Evolutionary conservation across 2,329 filamentous ascomycete genomes (phyloP).

Genomic region (Aureobasidium sp.): DNA sequence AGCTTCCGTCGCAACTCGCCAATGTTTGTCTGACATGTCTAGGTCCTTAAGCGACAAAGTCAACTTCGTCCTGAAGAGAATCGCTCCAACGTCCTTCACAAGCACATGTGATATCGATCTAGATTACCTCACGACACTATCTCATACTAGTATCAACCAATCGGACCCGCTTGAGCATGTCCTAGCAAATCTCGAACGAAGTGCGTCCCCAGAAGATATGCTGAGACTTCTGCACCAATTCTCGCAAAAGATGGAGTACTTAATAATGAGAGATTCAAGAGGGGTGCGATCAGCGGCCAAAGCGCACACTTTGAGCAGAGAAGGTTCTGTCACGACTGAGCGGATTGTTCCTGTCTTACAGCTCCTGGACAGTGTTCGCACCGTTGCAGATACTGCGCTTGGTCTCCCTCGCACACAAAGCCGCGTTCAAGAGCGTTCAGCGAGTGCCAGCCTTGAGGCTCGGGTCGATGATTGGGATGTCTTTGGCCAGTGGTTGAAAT

Average conservation of each 20-base stretch:
- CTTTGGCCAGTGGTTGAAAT: not conserved
- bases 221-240: not conserved
- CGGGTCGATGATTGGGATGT: not conserved
- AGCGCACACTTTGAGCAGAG: not conserved
- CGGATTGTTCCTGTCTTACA: not conserved
- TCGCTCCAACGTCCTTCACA: not conserved
- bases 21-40: not conserved
- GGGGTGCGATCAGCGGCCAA: not conserved
- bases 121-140: not conserved
- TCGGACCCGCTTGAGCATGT: not conserved
- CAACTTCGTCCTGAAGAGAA: not conserved
- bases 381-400: not conserved
- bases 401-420: not conserved
- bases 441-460: not conserved
- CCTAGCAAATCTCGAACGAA: not conserved
- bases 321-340: not conserved
- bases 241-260: conserved; percentile 1
- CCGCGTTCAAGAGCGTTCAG: not conserved
- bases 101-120: not conserved
- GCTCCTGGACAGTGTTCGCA: not conserved
- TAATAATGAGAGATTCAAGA: not conserved
- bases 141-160: not conserved
- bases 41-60: not conserved
- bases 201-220: not conserved
- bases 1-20: no score